Evolutionary conservation across 2,329 filamentous ascomycete genomes (phyloP).

Genomic region (Cladosporium oxysporum): DNA sequence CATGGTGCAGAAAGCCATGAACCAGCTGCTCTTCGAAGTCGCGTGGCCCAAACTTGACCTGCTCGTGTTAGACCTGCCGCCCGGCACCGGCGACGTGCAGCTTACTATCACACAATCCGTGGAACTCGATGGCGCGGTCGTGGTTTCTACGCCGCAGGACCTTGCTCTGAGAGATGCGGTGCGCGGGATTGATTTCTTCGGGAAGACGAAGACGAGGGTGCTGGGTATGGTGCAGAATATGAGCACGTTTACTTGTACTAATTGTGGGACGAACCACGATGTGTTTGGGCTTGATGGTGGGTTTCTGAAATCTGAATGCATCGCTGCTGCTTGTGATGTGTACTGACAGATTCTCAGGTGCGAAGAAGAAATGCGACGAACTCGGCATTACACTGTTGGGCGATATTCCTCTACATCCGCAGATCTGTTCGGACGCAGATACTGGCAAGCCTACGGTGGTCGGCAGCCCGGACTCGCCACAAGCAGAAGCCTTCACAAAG

Average conservation of each 20-base stretch:
- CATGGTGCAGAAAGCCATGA: slow-evolving; percentile 97
- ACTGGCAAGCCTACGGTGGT: slow-evolving; percentile 87
- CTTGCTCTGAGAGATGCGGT: slow-evolving; percentile 89
- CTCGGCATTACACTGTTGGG: slow-evolving; percentile 78
- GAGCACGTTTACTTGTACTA: slow-evolving; percentile 78
- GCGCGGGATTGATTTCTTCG: slow-evolving; percentile 90
- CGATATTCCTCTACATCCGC: slow-evolving; percentile 83
- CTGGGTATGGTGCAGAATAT: slow-evolving; percentile 92
- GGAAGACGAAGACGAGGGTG: slow-evolving; percentile 76
- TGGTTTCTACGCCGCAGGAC: slow-evolving; percentile 92
- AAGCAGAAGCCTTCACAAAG: slow-evolving; percentile 66
- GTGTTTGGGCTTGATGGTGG: slow-evolving; percentile 41
- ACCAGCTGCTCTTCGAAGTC: slow-evolving; percentile 92
- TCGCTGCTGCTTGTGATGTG: neutral
- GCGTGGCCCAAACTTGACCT: slow-evolving; percentile 90
- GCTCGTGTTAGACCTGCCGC: slow-evolving; percentile 85
- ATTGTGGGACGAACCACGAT: slow-evolving; percentile 43
- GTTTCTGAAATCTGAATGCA: slow-evolving; percentile 31
- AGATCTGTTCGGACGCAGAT: slow-evolving; percentile 85
- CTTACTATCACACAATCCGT: slow-evolving; percentile 96
- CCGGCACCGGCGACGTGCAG: slow-evolving; percentile 93
- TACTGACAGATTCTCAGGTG: slow-evolving; percentile 48
- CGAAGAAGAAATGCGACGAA: slow-evolving; percentile 68
- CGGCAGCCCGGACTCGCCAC: slow-evolving; percentile 73
- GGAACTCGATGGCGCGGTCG: slow-evolving; percentile 80